Conservation (phyloP, 192 early-diverging fungal genomes). For the Rhizophagus clarus region DNA sequence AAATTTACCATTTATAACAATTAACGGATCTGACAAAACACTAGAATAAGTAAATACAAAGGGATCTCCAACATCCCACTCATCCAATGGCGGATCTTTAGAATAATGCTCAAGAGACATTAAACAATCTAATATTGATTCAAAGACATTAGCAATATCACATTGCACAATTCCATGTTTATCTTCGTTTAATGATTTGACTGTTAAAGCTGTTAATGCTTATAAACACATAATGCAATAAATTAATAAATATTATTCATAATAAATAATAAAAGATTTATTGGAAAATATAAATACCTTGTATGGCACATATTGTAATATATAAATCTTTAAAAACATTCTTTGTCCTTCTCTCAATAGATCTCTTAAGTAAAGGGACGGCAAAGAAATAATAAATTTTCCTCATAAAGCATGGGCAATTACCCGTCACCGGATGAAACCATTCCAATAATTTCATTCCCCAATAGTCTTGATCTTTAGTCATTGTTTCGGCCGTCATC, state of each 20-base stretch:
- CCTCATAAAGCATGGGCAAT: background rate
- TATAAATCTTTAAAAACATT: conserved; percentile 16
- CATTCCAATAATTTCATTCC: conserved; percentile 15
- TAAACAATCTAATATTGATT: conserved; percentile 39
- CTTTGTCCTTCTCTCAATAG: background rate
- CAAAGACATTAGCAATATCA: conserved; percentile 41
- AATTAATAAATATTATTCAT: background rate
- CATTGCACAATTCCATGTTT: conserved; percentile 42
- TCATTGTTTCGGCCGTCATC: background rate
- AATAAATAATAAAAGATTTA: background rate
- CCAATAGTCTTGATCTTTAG: conserved; percentile 19
- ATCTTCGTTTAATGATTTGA: conserved; percentile 39
- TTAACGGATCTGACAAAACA: conserved; percentile 10
- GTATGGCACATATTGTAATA: conserved; percentile 13
- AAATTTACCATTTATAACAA: conserved; percentile 4
- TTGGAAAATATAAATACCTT: background rate
- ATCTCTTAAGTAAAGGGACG: conserved; percentile 7
- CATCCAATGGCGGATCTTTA: conserved; percentile 13
- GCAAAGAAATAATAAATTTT: background rate
- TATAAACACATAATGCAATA: background rate
- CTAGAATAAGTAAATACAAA: background rate
- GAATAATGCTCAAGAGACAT: conserved; percentile 37
- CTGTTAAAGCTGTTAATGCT: conserved; percentile 12
- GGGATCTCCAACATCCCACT: conserved; percentile 14
- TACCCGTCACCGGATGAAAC: conserved; percentile 2